Percentiles rank a stretch among this genome's conserved stretches.
phyloP scores from a whole-genome alignment of 176 grass and related monocot species.

The Echinochloa phyllopogon region DNA sequence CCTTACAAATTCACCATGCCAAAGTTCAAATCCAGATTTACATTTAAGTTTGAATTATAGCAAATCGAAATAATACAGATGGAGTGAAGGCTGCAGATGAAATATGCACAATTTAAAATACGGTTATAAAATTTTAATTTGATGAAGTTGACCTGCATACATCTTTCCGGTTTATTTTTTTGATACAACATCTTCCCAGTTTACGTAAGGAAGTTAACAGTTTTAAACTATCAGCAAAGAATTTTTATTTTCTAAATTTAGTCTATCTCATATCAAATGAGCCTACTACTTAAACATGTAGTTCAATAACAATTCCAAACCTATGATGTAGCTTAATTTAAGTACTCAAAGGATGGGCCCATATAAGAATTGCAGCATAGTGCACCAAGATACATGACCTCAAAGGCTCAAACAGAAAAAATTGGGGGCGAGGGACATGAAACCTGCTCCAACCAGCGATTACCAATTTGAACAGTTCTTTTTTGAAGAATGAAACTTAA shows the following conservation, averaged over 20 bases:
- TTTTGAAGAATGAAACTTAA: constrained; percentile 20
- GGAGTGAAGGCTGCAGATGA: constrained; percentile 18
- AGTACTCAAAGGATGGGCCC: background rate
- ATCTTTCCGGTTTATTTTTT: constrained; percentile 1
- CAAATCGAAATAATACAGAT: constrained; percentile 15
- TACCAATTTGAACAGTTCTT: constrained; percentile 3
- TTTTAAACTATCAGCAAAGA: background rate
- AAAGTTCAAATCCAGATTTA: background rate
- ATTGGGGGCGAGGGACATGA: background rate
- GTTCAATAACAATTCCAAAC: background rate
- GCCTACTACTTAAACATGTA: constrained; percentile 14
- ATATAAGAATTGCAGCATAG: constrained; percentile 12
- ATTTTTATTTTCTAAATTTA: constrained; percentile 21
- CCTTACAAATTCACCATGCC: background rate
- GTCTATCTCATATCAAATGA: constrained; percentile 10
- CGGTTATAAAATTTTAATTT: background rate
- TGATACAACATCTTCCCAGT: background rate
- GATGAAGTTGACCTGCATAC: background rate
- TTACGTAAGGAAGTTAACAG: background rate
- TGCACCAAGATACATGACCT: background rate
- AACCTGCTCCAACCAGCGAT: constrained; percentile 16
- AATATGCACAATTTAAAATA: background rate
- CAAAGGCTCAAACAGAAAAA: constrained; percentile 40
- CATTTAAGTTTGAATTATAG: constrained; percentile 10
- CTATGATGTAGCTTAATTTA: constrained; percentile 4